These are phyloP conservation scores for Rubus parviflorus DNA, from an alignment of 306 rosid species.

Conservation along the genomic window DNA sequence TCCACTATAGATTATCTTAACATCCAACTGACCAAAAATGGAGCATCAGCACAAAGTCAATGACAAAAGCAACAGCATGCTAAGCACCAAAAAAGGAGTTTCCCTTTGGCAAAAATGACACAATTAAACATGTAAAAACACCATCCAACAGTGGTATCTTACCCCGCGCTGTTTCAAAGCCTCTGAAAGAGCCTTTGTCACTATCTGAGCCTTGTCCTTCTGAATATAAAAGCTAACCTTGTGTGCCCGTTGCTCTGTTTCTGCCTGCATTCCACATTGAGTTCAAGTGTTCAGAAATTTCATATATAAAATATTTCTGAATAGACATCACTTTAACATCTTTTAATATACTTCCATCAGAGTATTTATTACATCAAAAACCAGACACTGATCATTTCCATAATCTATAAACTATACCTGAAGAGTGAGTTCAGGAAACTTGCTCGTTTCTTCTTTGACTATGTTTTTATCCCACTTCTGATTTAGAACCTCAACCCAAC, in stretches of 20 bases:
- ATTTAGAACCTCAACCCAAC: conserved; percentile 82
- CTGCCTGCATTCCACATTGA: conserved; percentile 56
- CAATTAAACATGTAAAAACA: conserved; percentile 12
- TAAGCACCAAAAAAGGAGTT: conserved; percentile 6
- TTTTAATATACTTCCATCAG: not conserved
- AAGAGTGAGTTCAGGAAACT: conserved; percentile 68
- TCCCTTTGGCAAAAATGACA: not conserved
- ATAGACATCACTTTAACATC: not conserved
- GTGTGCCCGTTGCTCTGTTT: conserved; percentile 85
- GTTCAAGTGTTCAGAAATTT: conserved; percentile 22
- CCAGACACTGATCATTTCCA: conserved; percentile 15
- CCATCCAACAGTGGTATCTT: conserved; percentile 31
- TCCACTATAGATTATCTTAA: conserved; percentile 93
- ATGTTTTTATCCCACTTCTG: conserved; percentile 75
- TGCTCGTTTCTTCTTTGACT: conserved; percentile 73
- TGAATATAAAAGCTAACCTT: conserved; percentile 84
- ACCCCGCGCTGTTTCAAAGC: conserved; percentile 63
- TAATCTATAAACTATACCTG: conserved; percentile 55
- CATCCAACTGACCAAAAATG: conserved; percentile 74
- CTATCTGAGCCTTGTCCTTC: conserved; percentile 73
- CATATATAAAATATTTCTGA: conserved; percentile 5
- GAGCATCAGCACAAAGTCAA: conserved; percentile 24
- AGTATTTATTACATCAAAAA: conserved; percentile 16
- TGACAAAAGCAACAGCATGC: conserved; percentile 11
- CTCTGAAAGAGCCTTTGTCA: conserved; percentile 70